Evolutionary conservation across 1,284 basidiomycete species (phyloP), one percentile per base, ranked within the genome.

Genomic region (Leccinum fallax): DNA sequence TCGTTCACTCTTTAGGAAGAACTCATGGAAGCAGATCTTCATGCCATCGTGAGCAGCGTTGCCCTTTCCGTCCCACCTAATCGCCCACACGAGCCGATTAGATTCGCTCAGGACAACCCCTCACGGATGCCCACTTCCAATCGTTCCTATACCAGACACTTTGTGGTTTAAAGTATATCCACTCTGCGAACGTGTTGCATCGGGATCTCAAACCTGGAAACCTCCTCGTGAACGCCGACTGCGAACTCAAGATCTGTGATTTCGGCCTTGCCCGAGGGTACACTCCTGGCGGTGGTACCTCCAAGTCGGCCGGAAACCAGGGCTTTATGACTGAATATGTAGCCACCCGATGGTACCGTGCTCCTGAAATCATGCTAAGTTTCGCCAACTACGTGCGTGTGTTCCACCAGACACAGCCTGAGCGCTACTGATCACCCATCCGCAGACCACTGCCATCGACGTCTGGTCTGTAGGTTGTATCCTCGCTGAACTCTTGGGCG

Each of bases 261-360:
- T 99, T 99, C 76, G 97, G 97, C 53, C 85, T 99, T 49, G 97
- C 97, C 2, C 83, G 97, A 71, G 97, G 97, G 1, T 98, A 98
- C 77, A 95, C 85, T 15, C 88, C 95, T 58, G 93, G 90, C 4
- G 85, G 86, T 57, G 83, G 88, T 58, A 83, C 88, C 60, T 85
- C 85, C 53, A 85, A 83, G 67, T 81, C 83, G 0, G 85, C 86
- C 13, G 90, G 89, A 40, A 94, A 94, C 70, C 94, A 95, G 68
- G 95, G 96, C 1, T 98, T 99, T 80, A 99, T 99, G 97, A 99
- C 97, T 0, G 97, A 99, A 78, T 97, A 95, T 76, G 95, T 97
- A 34, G 95, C 95, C n/a, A 98, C 95, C 10, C 84, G 95, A 61
- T 98, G 95, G 96, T 98, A 98, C 76, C 84, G 95, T 57, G 95